phyloP scores from a whole-genome alignment of 2,329 filamentous ascomycete genomes.

The Verticillium nonalfalfae region DNA sequence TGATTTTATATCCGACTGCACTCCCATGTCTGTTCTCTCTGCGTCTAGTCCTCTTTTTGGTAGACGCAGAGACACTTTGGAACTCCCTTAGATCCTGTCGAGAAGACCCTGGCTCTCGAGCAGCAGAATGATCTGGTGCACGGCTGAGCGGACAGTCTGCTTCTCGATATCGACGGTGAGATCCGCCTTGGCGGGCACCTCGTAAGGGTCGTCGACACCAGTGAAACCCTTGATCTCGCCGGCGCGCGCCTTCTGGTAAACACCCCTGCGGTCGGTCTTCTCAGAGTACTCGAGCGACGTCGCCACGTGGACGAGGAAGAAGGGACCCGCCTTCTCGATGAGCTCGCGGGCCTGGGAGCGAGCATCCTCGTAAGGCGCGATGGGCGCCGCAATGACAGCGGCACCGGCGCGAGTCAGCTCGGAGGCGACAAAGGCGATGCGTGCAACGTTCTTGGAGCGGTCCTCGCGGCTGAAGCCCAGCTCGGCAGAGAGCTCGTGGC shows the following conservation, averaged over 20 bases:
- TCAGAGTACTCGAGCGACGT: conserved; percentile 90
- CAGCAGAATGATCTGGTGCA: conserved; percentile 93
- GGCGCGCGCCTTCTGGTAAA: conserved; percentile 75
- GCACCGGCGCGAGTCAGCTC: conserved; percentile 91
- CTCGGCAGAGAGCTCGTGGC: conserved; percentile 86
- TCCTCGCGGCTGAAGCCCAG: conserved; percentile 92
- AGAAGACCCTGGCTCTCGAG: conserved; percentile 85
- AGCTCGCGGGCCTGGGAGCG: conserved; percentile 74
- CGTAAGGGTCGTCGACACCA: conserved; percentile 95
- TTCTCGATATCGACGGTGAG: conserved; percentile 79
- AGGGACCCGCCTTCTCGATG: conserved; percentile 81
- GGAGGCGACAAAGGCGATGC: conserved; percentile 92
- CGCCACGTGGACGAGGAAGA: conserved; percentile 92
- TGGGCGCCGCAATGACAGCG: conserved; percentile 92
- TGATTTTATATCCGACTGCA: not conserved
- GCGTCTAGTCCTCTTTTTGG: not conserved
- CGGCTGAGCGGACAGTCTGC: conserved; percentile 84
- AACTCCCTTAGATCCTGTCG: conserved; percentile 51
- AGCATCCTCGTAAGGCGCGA: conserved; percentile 82
- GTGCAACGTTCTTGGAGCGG: conserved; percentile 88
- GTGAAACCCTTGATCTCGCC: conserved; percentile 98
- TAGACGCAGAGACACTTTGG: too few relatives aligned
- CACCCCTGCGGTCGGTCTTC: conserved; percentile 88
- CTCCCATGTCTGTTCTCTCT: not conserved
- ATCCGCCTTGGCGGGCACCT: conserved; percentile 74